Evolutionary conservation across 768 basidiomycete genomes (phyloP).

Genomic region (Coprinopsis marcescibilis): DNA sequence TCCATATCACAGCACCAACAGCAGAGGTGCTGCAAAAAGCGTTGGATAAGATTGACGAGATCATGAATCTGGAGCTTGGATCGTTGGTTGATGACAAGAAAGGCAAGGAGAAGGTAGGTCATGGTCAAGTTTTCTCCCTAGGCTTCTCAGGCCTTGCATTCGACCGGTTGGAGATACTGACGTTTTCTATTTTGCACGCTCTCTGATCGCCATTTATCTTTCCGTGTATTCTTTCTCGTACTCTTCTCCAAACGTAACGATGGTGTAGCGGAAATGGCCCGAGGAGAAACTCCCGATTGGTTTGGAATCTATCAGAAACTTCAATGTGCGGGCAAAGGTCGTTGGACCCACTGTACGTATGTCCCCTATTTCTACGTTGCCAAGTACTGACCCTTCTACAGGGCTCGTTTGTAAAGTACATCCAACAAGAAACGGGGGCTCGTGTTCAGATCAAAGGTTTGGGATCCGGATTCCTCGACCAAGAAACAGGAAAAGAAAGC

Average conservation of each 20-base stretch:
- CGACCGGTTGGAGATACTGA: too few species aligned
- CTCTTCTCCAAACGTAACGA: too few species aligned
- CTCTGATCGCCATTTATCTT: too few species aligned
- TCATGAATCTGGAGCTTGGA: slow-evolving; percentile 70
- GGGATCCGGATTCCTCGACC: slow-evolving; percentile 92
- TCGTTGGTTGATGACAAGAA: slow-evolving; percentile 74
- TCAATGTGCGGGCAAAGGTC: slow-evolving; percentile 98
- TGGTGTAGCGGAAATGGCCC: slow-evolving; percentile 99
- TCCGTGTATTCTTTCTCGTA: too few species aligned
- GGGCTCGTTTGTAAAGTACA: slow-evolving; percentile 98
- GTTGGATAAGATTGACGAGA: slow-evolving; percentile 66
- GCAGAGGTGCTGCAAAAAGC: slow-evolving; percentile 62
- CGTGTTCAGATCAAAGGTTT: slow-evolving; percentile 95
- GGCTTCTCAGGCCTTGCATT: too few species aligned
- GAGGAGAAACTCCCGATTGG: slow-evolving; percentile 92
- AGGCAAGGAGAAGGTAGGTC: slow-evolving; percentile 55
- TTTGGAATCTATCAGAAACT: slow-evolving; percentile 88
- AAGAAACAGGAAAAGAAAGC: slow-evolving; percentile 69
- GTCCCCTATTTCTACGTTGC: background rate
- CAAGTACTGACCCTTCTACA: slow-evolving; percentile 21
- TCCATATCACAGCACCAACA: slow-evolving; percentile 81
- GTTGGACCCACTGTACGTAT: slow-evolving; percentile 82
- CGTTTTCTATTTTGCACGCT: too few species aligned
- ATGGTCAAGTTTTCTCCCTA: background rate
- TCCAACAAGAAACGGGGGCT: slow-evolving; percentile 92